phyloP scores from a whole-genome alignment of 2,329 filamentous ascomycete species.

The Dactylonectria macrodidyma region DNA sequence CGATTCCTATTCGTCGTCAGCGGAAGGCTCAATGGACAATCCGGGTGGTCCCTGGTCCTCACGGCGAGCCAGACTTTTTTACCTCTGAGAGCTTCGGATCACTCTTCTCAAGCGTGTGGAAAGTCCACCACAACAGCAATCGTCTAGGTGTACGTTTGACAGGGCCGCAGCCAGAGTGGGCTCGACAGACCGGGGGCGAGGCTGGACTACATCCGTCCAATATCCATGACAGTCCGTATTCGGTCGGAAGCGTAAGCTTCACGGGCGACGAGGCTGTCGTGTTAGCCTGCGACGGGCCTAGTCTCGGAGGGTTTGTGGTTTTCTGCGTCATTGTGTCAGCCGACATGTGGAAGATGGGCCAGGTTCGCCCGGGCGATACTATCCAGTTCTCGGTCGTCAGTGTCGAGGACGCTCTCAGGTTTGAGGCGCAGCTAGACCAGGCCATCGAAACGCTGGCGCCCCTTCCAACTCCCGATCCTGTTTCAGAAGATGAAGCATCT shows the following conservation, averaged over 20 bases:
- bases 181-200: constrained; percentile 54
- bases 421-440: constrained; percentile 40
- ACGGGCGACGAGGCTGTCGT: constrained; percentile 60
- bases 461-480: background rate
- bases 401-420: constrained; percentile 43
- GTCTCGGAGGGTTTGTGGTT: constrained; percentile 59
- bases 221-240: constrained; percentile 57
- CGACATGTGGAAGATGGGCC: constrained; percentile 61
- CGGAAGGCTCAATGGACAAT: constrained; percentile 50
- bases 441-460: constrained; percentile 42
- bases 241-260: constrained; percentile 59
- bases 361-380: constrained; percentile 56
- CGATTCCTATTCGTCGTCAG: constrained; percentile 43
- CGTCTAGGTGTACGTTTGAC: constrained; percentile 57
- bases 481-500: background rate
- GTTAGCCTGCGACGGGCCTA: constrained; percentile 57
- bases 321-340: constrained; percentile 55
- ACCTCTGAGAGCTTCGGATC: constrained; percentile 48
- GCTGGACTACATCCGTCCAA: constrained; percentile 60
- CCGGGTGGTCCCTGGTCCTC: constrained; percentile 56
- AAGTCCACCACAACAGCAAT: constrained; percentile 58
- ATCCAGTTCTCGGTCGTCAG: constrained; percentile 52
- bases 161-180: constrained; percentile 57
- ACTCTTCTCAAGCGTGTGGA: constrained; percentile 55
- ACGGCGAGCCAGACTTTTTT: constrained; percentile 56